Evolutionary conservation across 495 filamentous ascomycete species (phyloP).

Genomic region (Penicillium pancosmium): DNA sequence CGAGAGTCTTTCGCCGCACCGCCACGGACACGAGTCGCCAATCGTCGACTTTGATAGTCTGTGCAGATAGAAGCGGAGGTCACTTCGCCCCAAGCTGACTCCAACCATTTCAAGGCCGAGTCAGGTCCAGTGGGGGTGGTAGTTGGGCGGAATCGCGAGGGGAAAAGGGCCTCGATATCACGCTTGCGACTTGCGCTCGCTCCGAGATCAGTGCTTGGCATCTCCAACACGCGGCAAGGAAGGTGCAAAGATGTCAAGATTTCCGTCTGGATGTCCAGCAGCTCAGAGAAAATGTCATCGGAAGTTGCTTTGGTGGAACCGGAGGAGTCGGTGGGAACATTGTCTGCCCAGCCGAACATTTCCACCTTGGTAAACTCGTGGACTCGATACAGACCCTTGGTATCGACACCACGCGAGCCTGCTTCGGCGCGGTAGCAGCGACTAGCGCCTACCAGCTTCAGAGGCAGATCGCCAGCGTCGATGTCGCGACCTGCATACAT

Average conservation of each 20-base stretch:
- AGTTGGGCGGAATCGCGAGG: conserved; percentile 60
- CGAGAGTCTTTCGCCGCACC: conserved; percentile 43
- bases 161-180: conserved; percentile 95
- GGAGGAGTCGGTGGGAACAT: conserved; percentile 33
- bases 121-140: conserved; percentile 9
- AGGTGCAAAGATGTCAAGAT: conserved; percentile 75
- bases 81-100: conserved; percentile 92
- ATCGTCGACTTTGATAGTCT: conserved; percentile 86
- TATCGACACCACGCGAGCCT: conserved; percentile 82
- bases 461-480: conserved; percentile 62
- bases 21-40: conserved; percentile 69
- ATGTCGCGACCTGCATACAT: conserved; percentile 80
- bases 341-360: conserved; percentile 81
- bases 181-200: conserved; percentile 82
- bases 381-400: conserved; percentile 95
- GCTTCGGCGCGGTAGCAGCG: conserved; percentile 95
- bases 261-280: conserved; percentile 82
- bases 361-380: conserved; percentile 99
- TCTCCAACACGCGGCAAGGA: conserved; percentile 88
- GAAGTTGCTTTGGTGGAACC: conserved; percentile 30
- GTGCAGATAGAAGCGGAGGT: conserved; percentile 89
- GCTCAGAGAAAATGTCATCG: conserved; percentile 72
- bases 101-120: conserved; percentile 39
- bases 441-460: conserved; percentile 80
- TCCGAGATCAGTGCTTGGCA: conserved; percentile 86